Conservation (phyloP, 805 yeast genomes). For the Cyberlindnera nakhonratchasimensis region DNA sequence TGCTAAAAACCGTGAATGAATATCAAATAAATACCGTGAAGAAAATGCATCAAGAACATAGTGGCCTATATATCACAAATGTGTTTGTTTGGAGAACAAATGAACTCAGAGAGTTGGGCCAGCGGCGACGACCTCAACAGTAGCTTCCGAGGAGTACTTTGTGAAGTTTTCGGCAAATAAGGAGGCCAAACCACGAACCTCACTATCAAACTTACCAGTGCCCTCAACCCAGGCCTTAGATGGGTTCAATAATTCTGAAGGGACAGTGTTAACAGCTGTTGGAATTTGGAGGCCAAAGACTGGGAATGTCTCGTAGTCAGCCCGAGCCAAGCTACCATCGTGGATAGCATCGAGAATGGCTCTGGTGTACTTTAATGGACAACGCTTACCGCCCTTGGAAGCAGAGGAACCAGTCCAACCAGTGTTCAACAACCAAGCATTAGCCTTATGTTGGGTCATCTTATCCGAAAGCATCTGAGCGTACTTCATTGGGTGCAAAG, state of each 20-base stretch:
- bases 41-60: background rate
- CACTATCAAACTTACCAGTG: conserved; percentile 44
- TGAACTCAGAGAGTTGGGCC: conserved; percentile 57
- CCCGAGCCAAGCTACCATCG: conserved; percentile 79
- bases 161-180: conserved; percentile 84
- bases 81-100: too few relatives aligned
- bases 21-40: conserved; percentile 2
- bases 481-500: conserved; percentile 95
- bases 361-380: conserved; percentile 96
- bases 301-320: conserved; percentile 79
- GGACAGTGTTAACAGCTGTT: conserved; percentile 70
- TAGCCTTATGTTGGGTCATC: conserved; percentile 82
- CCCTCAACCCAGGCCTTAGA: conserved; percentile 73
- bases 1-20: conserved; percentile 2
- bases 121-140: conserved; percentile 85
- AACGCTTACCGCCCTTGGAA: conserved; percentile 91
- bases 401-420: conserved; percentile 98
- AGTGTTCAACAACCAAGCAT: conserved; percentile 95
- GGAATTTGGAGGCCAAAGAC: conserved; percentile 88
- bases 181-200: conserved; percentile 64
- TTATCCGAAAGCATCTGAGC: conserved; percentile 95
- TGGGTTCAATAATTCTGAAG: conserved; percentile 82
- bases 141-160: conserved; percentile 78
- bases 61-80: too few relatives aligned
- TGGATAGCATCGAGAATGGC: conserved; percentile 94